phyloP scores from a whole-genome alignment of 2,329 filamentous ascomycete species.

The Trichoderma sp. region DNA sequence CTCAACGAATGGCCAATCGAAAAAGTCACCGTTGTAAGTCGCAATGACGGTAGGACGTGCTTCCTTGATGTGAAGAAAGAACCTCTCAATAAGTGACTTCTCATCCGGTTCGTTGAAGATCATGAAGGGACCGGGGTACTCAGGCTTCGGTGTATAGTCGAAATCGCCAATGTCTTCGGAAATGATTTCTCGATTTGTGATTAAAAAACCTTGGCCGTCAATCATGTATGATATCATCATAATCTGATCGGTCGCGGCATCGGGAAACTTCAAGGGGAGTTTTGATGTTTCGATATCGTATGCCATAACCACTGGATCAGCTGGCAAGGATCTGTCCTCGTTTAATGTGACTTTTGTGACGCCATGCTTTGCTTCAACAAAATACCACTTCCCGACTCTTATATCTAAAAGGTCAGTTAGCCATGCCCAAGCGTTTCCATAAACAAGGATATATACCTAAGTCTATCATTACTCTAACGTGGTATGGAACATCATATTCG shows the following conservation, averaged over 20 bases:
- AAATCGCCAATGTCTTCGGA: conserved; percentile 97
- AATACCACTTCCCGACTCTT: conserved; percentile 95
- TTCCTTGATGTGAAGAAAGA: conserved; percentile 94
- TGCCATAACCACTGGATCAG: conserved; percentile 97
- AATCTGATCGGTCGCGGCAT: conserved; percentile 89
- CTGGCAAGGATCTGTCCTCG: conserved; percentile 81
- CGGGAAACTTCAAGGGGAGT: conserved; percentile 91
- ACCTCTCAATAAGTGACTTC: conserved; percentile 80
- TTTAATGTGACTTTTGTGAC: conserved; percentile 78
- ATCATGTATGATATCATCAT: conserved; percentile 99
- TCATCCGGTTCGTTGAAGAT: conserved; percentile 98
- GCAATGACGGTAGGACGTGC: conserved; percentile 93
- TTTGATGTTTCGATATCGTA: conserved; percentile 99
- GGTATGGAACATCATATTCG: conserved; percentile 99
- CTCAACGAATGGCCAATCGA: conserved; percentile 99
- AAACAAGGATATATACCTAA: conserved; percentile 52
- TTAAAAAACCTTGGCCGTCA: conserved; percentile 94
- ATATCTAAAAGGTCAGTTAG: conserved; percentile 63
- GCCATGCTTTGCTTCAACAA: conserved; percentile 89
- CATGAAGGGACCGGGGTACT: conserved; percentile 93
- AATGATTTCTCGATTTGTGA: conserved; percentile 96
- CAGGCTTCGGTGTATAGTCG: conserved; percentile 95
- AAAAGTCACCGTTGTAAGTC: conserved; percentile 99
- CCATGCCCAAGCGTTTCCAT: too few species aligned
- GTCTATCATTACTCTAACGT: conserved; percentile 98